A percentile compares a stretch with the other conserved stretches of the same genome.
These are phyloP conservation scores for Backusella tuberculispora DNA, from an alignment of 192 early-diverging fungal genomes.

Conservation along the genomic window DNA sequence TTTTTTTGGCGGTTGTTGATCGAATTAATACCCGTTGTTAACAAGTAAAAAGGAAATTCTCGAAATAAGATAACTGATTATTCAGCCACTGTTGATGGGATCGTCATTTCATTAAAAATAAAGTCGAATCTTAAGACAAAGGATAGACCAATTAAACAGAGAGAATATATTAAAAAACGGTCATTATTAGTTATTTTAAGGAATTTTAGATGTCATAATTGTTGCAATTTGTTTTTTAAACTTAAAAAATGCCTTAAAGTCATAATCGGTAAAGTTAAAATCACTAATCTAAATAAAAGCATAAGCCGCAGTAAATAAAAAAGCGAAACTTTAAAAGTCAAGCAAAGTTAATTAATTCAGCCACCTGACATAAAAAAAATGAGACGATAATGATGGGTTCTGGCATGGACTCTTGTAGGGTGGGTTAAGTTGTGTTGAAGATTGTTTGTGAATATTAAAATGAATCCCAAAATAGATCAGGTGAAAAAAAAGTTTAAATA, in stretches of 20 bases:
- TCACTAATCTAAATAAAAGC: background rate
- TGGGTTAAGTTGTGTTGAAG: background rate
- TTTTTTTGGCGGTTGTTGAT: background rate
- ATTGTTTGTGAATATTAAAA: too few relatives aligned
- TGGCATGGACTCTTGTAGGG: background rate
- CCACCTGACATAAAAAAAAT: background rate
- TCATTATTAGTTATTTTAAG: background rate
- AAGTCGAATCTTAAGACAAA: background rate
- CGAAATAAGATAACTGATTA: background rate
- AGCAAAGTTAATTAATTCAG: background rate
- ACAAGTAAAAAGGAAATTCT: conserved; percentile 4
- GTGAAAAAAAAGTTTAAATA: too few relatives aligned
- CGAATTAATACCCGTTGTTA: background rate
- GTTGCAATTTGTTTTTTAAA: background rate
- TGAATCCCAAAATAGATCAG: too few relatives aligned
- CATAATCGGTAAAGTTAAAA: background rate
- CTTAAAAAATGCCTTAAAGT: background rate
- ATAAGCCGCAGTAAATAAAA: background rate
- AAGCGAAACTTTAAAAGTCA: background rate
- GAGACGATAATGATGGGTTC: background rate
- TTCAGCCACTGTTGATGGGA: background rate
- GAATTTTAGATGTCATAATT: background rate
- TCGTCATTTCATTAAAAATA: background rate
- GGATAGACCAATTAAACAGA: background rate
- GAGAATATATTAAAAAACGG: background rate